These are phyloP conservation scores for Ensete ventricosum DNA, from an alignment of 176 grass and related monocot genomes.

Conservation along the genomic window DNA sequence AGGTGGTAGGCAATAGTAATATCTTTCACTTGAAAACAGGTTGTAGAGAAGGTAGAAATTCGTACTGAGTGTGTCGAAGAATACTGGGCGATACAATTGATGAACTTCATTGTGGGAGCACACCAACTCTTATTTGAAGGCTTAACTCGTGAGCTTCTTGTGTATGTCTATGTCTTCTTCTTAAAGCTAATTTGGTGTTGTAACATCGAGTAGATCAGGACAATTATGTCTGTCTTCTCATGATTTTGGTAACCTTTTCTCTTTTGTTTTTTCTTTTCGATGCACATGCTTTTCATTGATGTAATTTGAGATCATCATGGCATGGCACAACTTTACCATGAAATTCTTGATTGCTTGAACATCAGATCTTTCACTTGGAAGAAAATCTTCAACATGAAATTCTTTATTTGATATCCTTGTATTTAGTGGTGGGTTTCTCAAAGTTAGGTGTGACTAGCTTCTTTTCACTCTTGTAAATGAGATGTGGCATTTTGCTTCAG, in stretches of 20 bases:
- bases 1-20: not conserved
- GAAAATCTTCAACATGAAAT: not conserved
- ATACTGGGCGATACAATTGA: constrained; percentile 56
- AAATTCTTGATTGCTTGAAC: not conserved
- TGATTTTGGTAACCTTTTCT: not conserved
- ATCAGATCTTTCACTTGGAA: not conserved
- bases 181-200: not conserved
- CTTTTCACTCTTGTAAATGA: not conserved
- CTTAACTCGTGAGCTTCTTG: constrained; percentile 67
- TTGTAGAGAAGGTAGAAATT: constrained; percentile 56
- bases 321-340: constrained; percentile 1
- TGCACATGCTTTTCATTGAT: not conserved
- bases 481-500: not conserved
- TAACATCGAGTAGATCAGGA: not conserved
- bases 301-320: not conserved
- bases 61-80: constrained; percentile 50
- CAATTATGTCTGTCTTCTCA: too few species aligned
- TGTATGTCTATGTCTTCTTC: constrained; percentile 37
- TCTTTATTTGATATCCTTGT: not conserved
- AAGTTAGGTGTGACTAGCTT: not conserved
- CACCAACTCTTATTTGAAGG: constrained; percentile 74
- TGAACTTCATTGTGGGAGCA: constrained; percentile 70
- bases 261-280: not conserved
- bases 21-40: constrained; percentile 33
- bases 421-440: not conserved